Evolutionary conservation across 345 rosid species (phyloP), one percentile per base, ranked within the genome.

Genomic region (Euphorbia peplus): DNA sequence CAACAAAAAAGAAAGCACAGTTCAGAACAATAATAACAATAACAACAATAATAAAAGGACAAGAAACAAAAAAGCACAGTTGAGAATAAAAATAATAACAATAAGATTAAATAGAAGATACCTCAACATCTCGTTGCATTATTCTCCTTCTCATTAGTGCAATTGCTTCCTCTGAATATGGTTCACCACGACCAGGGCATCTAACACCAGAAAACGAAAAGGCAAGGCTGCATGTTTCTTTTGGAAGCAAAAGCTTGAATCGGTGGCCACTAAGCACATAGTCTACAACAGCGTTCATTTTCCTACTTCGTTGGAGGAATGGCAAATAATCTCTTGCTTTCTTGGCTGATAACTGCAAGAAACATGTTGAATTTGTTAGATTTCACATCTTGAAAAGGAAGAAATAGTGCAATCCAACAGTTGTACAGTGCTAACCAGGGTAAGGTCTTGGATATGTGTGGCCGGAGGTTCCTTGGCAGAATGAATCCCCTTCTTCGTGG

Each of bases 201-300:
- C 99, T 87, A 68, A 95, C 97, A 59, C 99, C 99, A 73, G 99
- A 95, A 79, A 95, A 89, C 47, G 99, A 83, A 61, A 95, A 92
- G 72, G 99, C 99, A 76, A 95, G 83, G 75, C 96, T 88, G 77
- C 98, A 95, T 21, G 95, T 85, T 77, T 90, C 98, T 84, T 89
- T 95, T 1, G 98, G 96, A 80, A 92, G 84, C 81, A 87, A 79
- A 67, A 95, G 84, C 81, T 92, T 95, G 80, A 85, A 95, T 52
- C 99, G 98, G 77, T 95, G 99, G 72, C 99, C 99, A 29, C 99
- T 95, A 29, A 95, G 85, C 32, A 92, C 99, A 73, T 95, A 92
- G 72, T 95, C 99, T 73, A 95, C 98, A 68, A 89, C 71, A 15
- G 99, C 99, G 76, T 97, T 68, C 32, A 85, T 77, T 80, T 84